phyloP scores from a whole-genome alignment of 352 stramenopile species.

The Globisporangium canariense region DNA sequence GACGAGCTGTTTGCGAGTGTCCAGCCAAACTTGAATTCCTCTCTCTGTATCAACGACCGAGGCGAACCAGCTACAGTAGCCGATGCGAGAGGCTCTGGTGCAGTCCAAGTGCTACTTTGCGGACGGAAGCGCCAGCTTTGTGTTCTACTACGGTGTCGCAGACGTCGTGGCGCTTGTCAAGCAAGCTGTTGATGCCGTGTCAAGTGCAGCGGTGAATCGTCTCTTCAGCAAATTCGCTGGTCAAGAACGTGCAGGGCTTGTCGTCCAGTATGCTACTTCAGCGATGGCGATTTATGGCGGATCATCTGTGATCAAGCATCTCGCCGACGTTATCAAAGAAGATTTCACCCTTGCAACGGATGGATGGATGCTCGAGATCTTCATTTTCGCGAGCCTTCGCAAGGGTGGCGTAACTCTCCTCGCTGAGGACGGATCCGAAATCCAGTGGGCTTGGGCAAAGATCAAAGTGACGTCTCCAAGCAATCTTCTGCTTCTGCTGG shows the following conservation, averaged over 20 bases:
- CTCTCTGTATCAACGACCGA: too few relatives aligned
- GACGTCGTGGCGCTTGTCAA: neutral
- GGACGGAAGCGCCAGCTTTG: neutral
- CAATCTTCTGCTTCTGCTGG: neutral
- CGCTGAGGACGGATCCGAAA: neutral
- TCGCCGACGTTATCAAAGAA: neutral
- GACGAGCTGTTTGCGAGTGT: conserved; percentile 2
- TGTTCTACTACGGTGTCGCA: neutral
- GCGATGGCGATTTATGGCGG: neutral
- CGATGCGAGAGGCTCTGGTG: neutral
- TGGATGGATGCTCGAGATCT: neutral
- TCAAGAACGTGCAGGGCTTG: neutral
- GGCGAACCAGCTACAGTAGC: neutral
- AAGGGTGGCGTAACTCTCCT: neutral
- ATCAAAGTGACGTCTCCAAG: neutral
- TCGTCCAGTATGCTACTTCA: neutral
- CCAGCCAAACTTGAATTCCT: neutral
- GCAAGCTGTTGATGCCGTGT: neutral
- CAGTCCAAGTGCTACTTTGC: neutral
- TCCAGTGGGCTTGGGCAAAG: neutral
- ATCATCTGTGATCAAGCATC: neutral
- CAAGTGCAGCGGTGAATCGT: neutral
- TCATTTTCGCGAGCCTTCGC: neutral
- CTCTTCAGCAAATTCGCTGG: neutral
- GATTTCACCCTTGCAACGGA: neutral